Evolutionary conservation across 1,284 basidiomycete species (phyloP), one percentile per base, ranked within the genome.

Genomic region (Cryptococcus wingfieldii): DNA sequence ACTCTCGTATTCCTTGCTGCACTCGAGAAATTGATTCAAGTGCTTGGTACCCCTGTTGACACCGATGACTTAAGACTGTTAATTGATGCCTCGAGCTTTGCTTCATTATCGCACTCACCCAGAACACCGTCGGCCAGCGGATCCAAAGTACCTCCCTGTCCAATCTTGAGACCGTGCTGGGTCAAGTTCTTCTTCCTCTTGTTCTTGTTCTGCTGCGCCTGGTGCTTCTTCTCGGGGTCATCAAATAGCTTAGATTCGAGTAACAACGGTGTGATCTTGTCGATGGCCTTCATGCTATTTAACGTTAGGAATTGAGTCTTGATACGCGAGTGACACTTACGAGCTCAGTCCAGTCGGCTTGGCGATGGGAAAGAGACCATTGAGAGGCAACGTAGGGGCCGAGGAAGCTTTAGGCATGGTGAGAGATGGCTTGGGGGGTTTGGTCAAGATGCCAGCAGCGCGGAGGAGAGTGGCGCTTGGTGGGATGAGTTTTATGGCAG

Each of bases 1-100:
- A 23, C 91, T 88, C 55, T 83, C 83, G 73, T 99, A 99, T 78
- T 94, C 90, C 83, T 99, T 99, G 31, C 88, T 84, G 71, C 95
- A 95, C 68, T 90, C 85, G 49, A 98, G 80, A 72, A 97, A 96
- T 54, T 87, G 82, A 38, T 83, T 80, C 37, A 98, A 80, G 61
- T 86, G 85, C 78, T 97, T 98, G 2, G 96, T 98, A 16, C 86
- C 95, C 69, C 85, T 87, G 28, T 89, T 89, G 31, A 98, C 81
- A 43, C 93, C 96, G 51, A 99, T 81, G 47, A 98, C 94, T 94
- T 34, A 47, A 12, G 25, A 10, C 28, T n/a, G 42, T 54, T 47
- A 64, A 53, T 42, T 10, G 31, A 34, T 34, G 31, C 1, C 31
- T 10, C 31, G 23, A 23, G 3, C 23, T 39, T 10, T 8, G 4